Base-by-base conservation (phyloP, 768 basidiomycete species). In the Chlorophyllum brunneum region DNA sequence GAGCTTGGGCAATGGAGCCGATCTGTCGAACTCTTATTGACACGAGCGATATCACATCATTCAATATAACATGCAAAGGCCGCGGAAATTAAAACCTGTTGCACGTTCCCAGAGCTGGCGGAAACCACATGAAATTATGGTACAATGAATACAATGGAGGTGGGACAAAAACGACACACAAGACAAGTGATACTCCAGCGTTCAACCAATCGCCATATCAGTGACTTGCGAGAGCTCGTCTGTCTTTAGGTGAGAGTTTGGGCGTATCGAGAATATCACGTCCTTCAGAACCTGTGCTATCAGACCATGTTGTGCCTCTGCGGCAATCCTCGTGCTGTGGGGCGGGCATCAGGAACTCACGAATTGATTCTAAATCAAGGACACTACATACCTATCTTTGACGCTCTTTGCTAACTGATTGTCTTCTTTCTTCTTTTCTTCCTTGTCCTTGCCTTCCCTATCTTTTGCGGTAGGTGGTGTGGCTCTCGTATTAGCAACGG, bases 271-370 rank as follows among this genome's bases (percentile, higher is more conserved):
- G 64, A 98, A 97, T 34, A 98, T 80, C 38, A 92, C 80, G 56
- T 95, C 93, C 65, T 98, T 98, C 64, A 98, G 77, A 4, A 95
- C 83, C 64, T 98, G 95, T 2, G 93, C 77, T 55, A 97, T 93
- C 48, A 98, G 81, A 1, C 93, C 95, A 59, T 98, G 94, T 59
- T 95, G 92, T 1, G 90, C 90, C 64, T 98, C 94, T 3, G 86
- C 79, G 0, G 93, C 85, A 48, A 98, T 92, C 61, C 89, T 93
- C 34, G 83, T 85, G 65, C 95, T 98, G 40, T 47, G 38, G 15
- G 8, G 9, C 1, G 27, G n/a, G n/a, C 13, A 57, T 3, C 24
- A 26, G 30, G 23, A 22, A 40, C 23, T 53, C n/a, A 37, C 42
- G 9, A n/a, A 16, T 29, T 8, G 18, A 49, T 20, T 26, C 16